Conservation (phyloP, 495 filamentous ascomycete species). For the Lepraria neglecta region DNA sequence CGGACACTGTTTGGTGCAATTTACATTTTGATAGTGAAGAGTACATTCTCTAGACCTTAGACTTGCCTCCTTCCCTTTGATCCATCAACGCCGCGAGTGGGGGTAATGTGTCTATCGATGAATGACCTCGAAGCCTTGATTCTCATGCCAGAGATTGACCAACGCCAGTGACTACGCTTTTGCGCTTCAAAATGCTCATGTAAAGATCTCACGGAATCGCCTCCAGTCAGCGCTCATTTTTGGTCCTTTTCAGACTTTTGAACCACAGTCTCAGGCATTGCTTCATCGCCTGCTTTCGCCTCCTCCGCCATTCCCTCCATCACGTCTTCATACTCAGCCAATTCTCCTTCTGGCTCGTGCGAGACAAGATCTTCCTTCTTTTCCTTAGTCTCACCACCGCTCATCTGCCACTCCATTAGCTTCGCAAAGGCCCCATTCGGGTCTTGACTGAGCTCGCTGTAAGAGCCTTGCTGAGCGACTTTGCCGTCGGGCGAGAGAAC, state of each 20-base stretch:
- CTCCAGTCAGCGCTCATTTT: background rate
- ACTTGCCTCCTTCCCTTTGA: background rate
- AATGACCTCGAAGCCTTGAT: background rate
- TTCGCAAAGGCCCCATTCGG: constrained; percentile 78
- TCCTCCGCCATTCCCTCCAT: constrained; percentile 20
- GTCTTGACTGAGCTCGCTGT: constrained; percentile 64
- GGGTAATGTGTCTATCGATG: constrained; percentile 5
- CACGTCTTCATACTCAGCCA: constrained; percentile 17
- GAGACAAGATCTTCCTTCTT: constrained; percentile 38
- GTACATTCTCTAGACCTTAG: background rate
- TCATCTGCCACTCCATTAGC: constrained; percentile 99
- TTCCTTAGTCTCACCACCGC: constrained; percentile 57
- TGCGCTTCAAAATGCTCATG: background rate
- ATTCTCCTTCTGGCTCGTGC: constrained; percentile 25
- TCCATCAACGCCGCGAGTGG: constrained; percentile 16
- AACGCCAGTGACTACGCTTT: constrained; percentile 12
- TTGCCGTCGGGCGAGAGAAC: constrained; percentile 75
- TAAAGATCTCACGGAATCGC: background rate
- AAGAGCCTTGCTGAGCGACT: constrained; percentile 85
- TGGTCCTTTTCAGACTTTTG: constrained; percentile 7
- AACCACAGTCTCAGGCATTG: constrained; percentile 1
- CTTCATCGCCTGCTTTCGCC: constrained; percentile 14
- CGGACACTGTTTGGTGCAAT: background rate
- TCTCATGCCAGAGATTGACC: background rate
- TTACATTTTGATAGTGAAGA: background rate